Percentiles rank a stretch among this genome's conserved stretches.
phyloP scores from a whole-genome alignment of 495 filamentous ascomycete species.

The Lophiostoma macrostomum region DNA sequence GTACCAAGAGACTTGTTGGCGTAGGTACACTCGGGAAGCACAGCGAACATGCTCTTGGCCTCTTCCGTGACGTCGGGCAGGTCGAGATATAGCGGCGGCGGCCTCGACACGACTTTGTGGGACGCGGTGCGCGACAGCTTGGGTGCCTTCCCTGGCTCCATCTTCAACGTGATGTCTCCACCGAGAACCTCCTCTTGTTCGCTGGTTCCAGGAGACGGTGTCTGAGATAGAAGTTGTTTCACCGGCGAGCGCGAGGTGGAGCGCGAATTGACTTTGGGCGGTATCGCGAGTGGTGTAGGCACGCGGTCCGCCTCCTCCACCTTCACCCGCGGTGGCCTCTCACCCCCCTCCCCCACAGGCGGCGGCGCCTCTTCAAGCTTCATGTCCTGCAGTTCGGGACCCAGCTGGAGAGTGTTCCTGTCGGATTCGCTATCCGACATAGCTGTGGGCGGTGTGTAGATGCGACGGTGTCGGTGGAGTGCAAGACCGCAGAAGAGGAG shows the following conservation, averaged over 20 bases:
- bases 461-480: conserved; percentile 12
- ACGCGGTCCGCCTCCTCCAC: conserved; percentile 15
- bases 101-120: conserved; percentile 60
- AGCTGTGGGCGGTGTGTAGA: conserved; percentile 14
- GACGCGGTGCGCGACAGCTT: conserved; percentile 74
- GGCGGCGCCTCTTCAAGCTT: conserved; percentile 34
- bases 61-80: conserved; percentile 72
- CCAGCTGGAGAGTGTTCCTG: conserved; percentile 31
- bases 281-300: conserved; percentile 25
- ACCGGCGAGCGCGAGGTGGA: conserved; percentile 44
- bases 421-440: conserved; percentile 39
- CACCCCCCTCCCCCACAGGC: conserved; percentile 10
- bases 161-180: conserved; percentile 60
- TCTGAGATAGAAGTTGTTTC: conserved; percentile 39
- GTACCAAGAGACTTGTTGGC: conserved; percentile 83
- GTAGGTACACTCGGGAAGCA: conserved; percentile 81
- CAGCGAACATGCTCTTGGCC: conserved; percentile 70
- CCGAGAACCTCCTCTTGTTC: conserved; percentile 50
- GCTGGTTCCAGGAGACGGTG: conserved; percentile 43
- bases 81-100: conserved; percentile 64
- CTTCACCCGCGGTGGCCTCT: conserved; percentile 7
- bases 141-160: conserved; percentile 64
- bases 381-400: conserved; percentile 39
- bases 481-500: conserved; percentile 19
- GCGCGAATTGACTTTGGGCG: conserved; percentile 29